Evolutionary conservation across 345 rosid genomes (phyloP).

Genomic region (Rhodamnia argentea): DNA sequence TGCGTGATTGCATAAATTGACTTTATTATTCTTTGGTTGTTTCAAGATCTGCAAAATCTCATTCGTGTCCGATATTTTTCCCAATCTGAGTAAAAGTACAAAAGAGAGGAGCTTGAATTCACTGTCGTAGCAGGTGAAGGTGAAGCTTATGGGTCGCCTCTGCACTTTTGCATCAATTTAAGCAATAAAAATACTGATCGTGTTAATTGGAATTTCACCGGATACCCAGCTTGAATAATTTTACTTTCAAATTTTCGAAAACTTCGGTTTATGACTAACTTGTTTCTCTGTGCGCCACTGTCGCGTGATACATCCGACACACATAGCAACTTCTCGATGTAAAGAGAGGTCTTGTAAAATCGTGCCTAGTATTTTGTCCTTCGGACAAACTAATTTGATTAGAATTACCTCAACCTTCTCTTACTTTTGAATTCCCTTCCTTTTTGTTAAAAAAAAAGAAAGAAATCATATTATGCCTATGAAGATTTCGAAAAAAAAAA

Average conservation of each 20-base stretch:
- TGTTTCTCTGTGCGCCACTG: rapidly evolving
- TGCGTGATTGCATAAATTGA: not conserved
- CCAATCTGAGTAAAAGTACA: not conserved
- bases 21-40: not conserved
- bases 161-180: not conserved
- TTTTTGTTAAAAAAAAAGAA: not conserved
- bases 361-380: not conserved
- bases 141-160: not conserved
- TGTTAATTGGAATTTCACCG: not conserved
- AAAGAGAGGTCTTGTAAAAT: not conserved
- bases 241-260: not conserved
- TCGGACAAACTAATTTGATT: not conserved
- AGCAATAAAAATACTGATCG: too few species aligned
- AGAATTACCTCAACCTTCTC: not conserved
- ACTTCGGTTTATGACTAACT: rapidly evolving
- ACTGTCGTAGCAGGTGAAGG: not conserved
- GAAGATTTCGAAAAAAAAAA: not conserved
- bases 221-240: not conserved
- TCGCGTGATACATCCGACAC: not conserved
- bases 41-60: not conserved
- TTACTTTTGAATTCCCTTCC: not conserved
- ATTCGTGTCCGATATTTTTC: not conserved
- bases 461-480: not conserved
- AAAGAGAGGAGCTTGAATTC: not conserved
- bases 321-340: not conserved